Conservation (phyloP, 176 grass and related monocot species). For the Chrysopogon serrulatus region DNA sequence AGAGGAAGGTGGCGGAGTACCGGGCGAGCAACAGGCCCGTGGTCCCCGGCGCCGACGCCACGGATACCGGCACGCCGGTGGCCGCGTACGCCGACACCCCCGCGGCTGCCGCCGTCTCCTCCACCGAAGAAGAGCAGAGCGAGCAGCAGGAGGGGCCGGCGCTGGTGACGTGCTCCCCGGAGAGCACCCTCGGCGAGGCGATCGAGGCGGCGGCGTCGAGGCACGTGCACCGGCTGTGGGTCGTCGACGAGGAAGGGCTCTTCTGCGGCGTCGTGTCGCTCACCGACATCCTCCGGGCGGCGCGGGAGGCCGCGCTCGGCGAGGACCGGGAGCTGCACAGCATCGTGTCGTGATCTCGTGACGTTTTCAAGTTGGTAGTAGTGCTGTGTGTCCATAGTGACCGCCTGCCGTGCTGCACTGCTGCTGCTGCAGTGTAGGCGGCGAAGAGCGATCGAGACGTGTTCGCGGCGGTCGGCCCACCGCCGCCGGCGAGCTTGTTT, state of each 20-base stretch:
- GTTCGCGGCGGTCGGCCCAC: no score
- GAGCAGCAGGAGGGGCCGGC: not conserved
- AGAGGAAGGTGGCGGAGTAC: constrained; percentile 40
- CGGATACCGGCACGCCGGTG: not conserved
- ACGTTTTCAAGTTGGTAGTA: not conserved
- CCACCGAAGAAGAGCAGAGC: not conserved
- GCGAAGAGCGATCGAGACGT: no score
- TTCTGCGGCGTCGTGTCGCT: constrained; percentile 62
- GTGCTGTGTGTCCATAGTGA: not conserved
- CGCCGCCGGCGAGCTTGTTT: not conserved
- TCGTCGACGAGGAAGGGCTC: constrained; percentile 31
- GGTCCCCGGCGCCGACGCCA: not conserved
- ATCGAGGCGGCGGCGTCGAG: constrained; percentile 41
- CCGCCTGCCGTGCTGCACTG: not conserved
- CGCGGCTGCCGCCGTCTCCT: not conserved
- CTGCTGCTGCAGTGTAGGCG: no score
- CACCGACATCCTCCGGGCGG: constrained; percentile 49
- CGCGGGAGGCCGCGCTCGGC: constrained; percentile 52
- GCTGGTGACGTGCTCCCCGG: constrained; percentile 51
- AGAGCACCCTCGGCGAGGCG: constrained; percentile 52
- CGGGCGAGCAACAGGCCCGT: not conserved
- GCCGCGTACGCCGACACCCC: not conserved
- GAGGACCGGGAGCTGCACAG: constrained; percentile 40
- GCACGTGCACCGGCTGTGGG: constrained; percentile 85
- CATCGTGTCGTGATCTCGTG: not conserved